Evolutionary conservation across 768 basidiomycete genomes (phyloP).

Genomic region (Boletus fagicola): DNA sequence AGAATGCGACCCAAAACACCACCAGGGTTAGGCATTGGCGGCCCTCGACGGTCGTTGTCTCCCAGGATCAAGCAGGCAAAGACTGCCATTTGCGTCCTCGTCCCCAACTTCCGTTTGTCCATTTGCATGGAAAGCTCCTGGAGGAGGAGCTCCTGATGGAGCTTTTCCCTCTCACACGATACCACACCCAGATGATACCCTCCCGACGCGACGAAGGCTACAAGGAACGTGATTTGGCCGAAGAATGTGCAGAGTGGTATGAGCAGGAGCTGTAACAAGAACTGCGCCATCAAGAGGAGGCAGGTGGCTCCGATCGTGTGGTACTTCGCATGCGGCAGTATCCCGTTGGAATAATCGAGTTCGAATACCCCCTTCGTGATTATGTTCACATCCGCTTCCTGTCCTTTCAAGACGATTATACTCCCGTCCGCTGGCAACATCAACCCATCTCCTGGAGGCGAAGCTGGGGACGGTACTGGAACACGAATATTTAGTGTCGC

Average conservation of each 20-base stretch:
- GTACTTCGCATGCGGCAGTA: constrained; percentile 2
- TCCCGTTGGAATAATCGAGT: constrained; percentile 22
- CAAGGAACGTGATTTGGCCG: constrained; percentile 33
- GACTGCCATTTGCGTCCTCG: constrained; percentile 31
- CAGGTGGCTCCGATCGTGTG: constrained; percentile 23
- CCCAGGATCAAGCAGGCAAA: constrained; percentile 24
- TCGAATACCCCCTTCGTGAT: constrained; percentile 34
- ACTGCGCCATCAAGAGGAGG: constrained; percentile 29
- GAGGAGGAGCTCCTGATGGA: constrained; percentile 22
- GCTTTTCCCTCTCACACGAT: constrained; percentile 30
- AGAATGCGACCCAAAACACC: constrained; percentile 16
- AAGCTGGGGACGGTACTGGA: constrained; percentile 22
- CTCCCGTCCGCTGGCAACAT: constrained; percentile 20
- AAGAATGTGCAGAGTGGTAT: constrained; percentile 32
- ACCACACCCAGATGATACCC: constrained; percentile 32
- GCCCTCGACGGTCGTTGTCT: neutral
- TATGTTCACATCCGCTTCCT: constrained; percentile 27
- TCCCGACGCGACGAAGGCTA: constrained; percentile 32
- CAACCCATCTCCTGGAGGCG: constrained; percentile 33
- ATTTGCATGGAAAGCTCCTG: constrained; percentile 2
- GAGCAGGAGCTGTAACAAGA: constrained; percentile 32
- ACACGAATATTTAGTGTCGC: constrained; percentile 25
- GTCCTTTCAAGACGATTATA: constrained; percentile 29
- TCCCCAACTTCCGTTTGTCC: constrained; percentile 20
- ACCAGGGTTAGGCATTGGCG: constrained; percentile 1